phyloP scores from a whole-genome alignment of 2,329 filamentous ascomycete genomes.

The Microcyclospora tardicrescens region DNA sequence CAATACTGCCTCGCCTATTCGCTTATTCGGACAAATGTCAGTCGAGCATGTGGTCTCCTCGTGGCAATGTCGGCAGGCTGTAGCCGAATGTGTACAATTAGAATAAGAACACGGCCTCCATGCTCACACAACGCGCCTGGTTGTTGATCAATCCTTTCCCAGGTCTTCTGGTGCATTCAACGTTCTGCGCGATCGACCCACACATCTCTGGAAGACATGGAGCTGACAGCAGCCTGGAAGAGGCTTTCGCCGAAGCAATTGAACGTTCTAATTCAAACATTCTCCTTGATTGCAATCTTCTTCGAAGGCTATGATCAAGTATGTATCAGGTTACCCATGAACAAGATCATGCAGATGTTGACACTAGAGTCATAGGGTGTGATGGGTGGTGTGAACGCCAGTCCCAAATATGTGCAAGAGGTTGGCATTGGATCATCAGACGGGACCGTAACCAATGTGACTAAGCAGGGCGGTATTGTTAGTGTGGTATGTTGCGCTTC shows the following conservation, averaged over 20 bases:
- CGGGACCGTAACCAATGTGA: conserved; percentile 35
- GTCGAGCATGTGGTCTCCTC: neutral
- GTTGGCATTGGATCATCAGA: conserved; percentile 34
- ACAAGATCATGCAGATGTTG: neutral
- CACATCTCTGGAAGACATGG: conserved; percentile 17
- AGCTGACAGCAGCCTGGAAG: conserved; percentile 31
- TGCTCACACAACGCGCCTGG: too few species aligned
- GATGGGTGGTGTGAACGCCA: conserved; percentile 39
- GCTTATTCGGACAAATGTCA: conserved; percentile 1
- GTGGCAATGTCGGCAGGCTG: too few species aligned
- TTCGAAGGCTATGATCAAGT: conserved; percentile 40
- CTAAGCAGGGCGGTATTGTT: conserved; percentile 40
- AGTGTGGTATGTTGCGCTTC: conserved; percentile 22
- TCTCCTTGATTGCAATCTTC: conserved; percentile 24
- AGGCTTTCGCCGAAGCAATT: conserved; percentile 30
- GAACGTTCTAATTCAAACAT: conserved; percentile 26
- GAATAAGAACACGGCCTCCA: too few species aligned
- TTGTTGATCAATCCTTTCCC: too few species aligned
- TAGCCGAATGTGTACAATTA: too few species aligned
- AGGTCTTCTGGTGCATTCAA: too few species aligned
- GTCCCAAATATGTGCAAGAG: conserved; percentile 29
- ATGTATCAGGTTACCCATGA: neutral
- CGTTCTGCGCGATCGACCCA: too few species aligned
- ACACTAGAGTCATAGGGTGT: conserved; percentile 25
- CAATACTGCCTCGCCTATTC: neutral